Conservation (phyloP, 345 rosid genomes). For the Trapa incisa region DNA sequence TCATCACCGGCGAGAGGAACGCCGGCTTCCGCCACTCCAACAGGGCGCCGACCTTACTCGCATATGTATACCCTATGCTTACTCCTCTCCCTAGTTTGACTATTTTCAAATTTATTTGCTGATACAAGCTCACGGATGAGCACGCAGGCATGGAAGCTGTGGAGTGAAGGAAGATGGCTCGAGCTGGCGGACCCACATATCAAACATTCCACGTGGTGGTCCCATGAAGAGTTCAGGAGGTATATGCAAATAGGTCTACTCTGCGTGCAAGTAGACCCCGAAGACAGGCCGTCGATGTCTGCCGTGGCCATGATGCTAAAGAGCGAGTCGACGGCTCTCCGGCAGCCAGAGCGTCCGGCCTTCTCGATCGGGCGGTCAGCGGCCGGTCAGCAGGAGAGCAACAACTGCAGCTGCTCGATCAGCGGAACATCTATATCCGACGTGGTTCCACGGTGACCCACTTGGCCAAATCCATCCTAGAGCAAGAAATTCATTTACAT, state of each 20-base stretch:
- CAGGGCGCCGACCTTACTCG: slow-evolving; percentile 15
- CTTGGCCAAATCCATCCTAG: too few species aligned
- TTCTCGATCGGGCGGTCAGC: slow-evolving; percentile 26
- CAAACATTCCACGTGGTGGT: slow-evolving; percentile 11
- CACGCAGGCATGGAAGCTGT: slow-evolving; percentile 33
- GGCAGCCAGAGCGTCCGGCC: slow-evolving; percentile 27
- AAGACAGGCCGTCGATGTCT: slow-evolving; percentile 39
- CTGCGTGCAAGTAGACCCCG: slow-evolving; percentile 10
- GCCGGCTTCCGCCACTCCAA: slow-evolving; percentile 11
- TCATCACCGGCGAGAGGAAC: slow-evolving; percentile 23
- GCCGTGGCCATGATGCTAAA: slow-evolving; percentile 22
- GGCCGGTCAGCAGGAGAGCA: background rate
- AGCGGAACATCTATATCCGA: slow-evolving; percentile 10
- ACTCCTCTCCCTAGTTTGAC: background rate
- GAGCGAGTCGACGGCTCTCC: slow-evolving; percentile 22
- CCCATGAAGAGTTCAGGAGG: slow-evolving; percentile 8
- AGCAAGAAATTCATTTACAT: background rate
- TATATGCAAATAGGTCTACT: slow-evolving; percentile 36
- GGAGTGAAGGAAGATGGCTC: slow-evolving; percentile 28
- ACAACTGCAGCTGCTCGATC: slow-evolving; percentile 5
- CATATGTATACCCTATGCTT: slow-evolving; percentile 11
- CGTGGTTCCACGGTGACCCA: slow-evolving; percentile 12
- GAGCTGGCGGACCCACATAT: slow-evolving; percentile 23
- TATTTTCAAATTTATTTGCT: background rate
- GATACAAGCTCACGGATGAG: too few species aligned